Conservation (phyloP, 352 stramenopile genomes). For the Pythium scleroteichum region DNA sequence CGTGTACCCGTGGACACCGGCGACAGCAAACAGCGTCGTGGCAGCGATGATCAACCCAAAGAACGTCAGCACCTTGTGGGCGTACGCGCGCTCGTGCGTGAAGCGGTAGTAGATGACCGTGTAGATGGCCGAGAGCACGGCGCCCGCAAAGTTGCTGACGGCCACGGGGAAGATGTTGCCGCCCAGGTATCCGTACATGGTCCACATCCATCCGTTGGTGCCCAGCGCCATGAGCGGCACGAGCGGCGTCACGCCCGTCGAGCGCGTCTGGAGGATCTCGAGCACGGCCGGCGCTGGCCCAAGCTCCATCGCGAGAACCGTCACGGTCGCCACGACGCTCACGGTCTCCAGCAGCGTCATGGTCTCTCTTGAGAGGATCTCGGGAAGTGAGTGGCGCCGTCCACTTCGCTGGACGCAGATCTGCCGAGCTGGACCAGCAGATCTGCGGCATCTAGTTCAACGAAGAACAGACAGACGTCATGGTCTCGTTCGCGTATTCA, state of each 20-base stretch:
- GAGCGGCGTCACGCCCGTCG: constrained; percentile 43
- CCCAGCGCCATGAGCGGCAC: constrained; percentile 47
- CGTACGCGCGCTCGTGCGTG: constrained; percentile 40
- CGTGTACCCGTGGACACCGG: not conserved
- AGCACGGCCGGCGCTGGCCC: constrained; percentile 39
- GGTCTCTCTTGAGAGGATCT: too few relatives aligned
- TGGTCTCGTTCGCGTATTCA: not conserved
- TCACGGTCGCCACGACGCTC: constrained; percentile 29
- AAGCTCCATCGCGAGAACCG: constrained; percentile 35
- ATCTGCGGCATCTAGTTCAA: not conserved
- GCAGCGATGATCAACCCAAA: constrained; percentile 22
- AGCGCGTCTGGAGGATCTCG: constrained; percentile 33
- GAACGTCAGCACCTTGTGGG: constrained; percentile 32
- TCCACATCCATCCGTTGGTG: constrained; percentile 30
- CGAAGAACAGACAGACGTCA: constrained; percentile 5
- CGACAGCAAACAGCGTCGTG: constrained; percentile 16
- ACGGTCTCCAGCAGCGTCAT: constrained; percentile 23
- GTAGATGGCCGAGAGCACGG: constrained; percentile 40
- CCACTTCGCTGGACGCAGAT: too few relatives aligned
- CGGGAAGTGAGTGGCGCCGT: too few relatives aligned
- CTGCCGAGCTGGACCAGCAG: too few relatives aligned
- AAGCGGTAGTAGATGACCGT: constrained; percentile 49
- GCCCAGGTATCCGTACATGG: constrained; percentile 47
- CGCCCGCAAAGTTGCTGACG: constrained; percentile 40
- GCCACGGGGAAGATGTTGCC: constrained; percentile 49